Percentiles rank a stretch among this genome's conserved stretches.
These are phyloP conservation scores for Blastobotrys terrestris DNA, from an alignment of 805 yeast species.

Conservation along the genomic window DNA sequence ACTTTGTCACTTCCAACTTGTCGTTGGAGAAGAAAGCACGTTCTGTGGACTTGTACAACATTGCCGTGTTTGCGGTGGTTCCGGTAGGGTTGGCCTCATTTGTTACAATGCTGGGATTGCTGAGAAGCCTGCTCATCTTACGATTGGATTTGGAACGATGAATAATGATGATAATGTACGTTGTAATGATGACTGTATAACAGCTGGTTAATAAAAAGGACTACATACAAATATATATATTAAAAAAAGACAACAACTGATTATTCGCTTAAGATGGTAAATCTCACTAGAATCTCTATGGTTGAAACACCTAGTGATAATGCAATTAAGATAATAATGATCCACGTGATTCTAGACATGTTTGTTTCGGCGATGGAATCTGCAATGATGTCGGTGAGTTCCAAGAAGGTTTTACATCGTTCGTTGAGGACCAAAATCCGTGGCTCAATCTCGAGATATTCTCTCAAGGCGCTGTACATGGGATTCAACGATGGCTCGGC, in stretches of 20 bases:
- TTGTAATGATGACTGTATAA: neutral
- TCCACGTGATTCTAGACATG: constrained; percentile 86
- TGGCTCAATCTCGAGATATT: constrained; percentile 90
- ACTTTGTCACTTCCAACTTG: constrained; percentile 69
- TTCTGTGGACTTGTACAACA: constrained; percentile 78
- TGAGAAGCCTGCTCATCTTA: constrained; percentile 68
- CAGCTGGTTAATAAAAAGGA: neutral
- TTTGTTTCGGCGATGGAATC: constrained; percentile 92
- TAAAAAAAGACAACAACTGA: neutral
- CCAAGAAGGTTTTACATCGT: constrained; percentile 87
- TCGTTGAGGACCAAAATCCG: constrained; percentile 91
- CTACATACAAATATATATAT: neutral
- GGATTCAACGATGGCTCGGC: constrained; percentile 93
- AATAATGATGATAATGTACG: neutral
- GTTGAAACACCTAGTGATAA: constrained; percentile 72
- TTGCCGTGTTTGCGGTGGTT: constrained; percentile 95
- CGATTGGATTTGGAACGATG: constrained; percentile 44
- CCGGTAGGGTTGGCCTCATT: constrained; percentile 95
- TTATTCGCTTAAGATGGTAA: constrained; percentile 25
- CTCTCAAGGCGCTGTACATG: constrained; percentile 79
- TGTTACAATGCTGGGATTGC: constrained; percentile 78
- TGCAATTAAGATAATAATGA: constrained; percentile 77
- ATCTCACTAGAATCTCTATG: constrained; percentile 60
- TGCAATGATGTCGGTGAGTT: constrained; percentile 85
- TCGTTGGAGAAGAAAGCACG: constrained; percentile 43